A percentile compares a stretch with the other conserved stretches of the same genome.
phyloP scores from a whole-genome alignment of 2,329 filamentous ascomycete species.

The Exophiala mesophila region DNA sequence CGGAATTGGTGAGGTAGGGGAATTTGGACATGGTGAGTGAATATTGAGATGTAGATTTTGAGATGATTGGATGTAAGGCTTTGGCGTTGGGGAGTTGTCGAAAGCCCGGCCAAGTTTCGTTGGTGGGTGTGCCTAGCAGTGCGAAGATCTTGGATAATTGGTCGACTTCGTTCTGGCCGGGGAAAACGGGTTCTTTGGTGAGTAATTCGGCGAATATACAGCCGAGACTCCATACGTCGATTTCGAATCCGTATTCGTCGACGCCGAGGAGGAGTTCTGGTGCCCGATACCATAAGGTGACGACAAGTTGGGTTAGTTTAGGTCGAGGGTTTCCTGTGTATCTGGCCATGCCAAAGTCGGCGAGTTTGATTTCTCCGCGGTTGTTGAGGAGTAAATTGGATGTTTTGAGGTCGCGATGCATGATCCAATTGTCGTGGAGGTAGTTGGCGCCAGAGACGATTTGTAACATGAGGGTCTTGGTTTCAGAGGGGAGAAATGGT shows the following conservation, averaged over 20 bases:
- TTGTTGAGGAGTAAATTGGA: slow-evolving; percentile 94
- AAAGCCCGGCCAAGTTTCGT: slow-evolving; percentile 80
- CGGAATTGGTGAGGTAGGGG: slow-evolving; percentile 72
- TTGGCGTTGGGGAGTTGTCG: slow-evolving; percentile 81
- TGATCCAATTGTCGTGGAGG: slow-evolving; percentile 83
- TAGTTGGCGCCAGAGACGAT: slow-evolving; percentile 75
- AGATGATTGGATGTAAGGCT: slow-evolving; percentile 57
- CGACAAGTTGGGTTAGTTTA: slow-evolving; percentile 84
- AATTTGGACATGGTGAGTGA: slow-evolving; percentile 57
- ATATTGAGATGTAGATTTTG: slow-evolving; percentile 12
- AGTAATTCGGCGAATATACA: slow-evolving; percentile 94
- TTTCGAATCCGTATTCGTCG: slow-evolving; percentile 64
- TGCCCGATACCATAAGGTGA: slow-evolving; percentile 93
- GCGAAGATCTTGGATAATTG: slow-evolving; percentile 83
- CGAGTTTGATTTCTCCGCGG: slow-evolving; percentile 87
- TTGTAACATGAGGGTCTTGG: slow-evolving; percentile 84
- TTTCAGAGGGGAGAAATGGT: slow-evolving; percentile 85
- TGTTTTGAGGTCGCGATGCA: slow-evolving; percentile 90
- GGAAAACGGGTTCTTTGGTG: slow-evolving; percentile 73
- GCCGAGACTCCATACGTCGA: slow-evolving; percentile 95
- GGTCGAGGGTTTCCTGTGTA: slow-evolving; percentile 73
- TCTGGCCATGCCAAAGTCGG: slow-evolving; percentile 96
- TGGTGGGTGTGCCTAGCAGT: slow-evolving; percentile 79
- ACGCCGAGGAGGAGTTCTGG: slow-evolving; percentile 85
- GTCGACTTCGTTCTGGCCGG: slow-evolving; percentile 88